A percentile compares a stretch with the other conserved stretches of the same genome.
These are phyloP conservation scores for Letharia lupina DNA, from an alignment of 495 filamentous ascomycete species.

Conservation along the genomic window DNA sequence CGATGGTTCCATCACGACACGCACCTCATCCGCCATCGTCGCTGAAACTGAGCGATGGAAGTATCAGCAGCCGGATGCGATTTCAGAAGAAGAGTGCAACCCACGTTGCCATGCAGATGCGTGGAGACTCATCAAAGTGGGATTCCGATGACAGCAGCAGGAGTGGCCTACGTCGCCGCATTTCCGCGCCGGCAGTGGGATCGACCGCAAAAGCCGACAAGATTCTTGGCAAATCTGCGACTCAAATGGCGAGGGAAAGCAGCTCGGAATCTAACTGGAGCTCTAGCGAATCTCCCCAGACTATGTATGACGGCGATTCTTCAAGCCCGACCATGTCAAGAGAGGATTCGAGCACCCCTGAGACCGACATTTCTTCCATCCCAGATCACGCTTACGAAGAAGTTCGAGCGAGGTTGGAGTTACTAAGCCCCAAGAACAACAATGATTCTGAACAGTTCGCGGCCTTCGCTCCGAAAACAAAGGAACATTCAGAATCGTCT, in stretches of 20 bases:
- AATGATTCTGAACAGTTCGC: not conserved
- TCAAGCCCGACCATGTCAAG: conserved; percentile 23
- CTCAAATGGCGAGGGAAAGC: conserved; percentile 21
- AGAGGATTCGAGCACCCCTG: conserved; percentile 23
- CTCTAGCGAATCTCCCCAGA: conserved; percentile 26
- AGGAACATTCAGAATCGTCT: conserved; percentile 1
- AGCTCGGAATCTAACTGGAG: conserved; percentile 27
- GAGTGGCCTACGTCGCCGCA: conserved; percentile 15
- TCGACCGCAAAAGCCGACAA: conserved; percentile 22
- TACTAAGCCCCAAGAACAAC: conserved; percentile 26
- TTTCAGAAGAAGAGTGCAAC: conserved; percentile 20
- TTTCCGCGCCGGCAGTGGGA: conserved; percentile 19
- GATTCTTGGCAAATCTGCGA: conserved; percentile 23
- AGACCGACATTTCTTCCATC: conserved; percentile 26
- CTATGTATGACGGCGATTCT: conserved; percentile 18
- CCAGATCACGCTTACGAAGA: conserved; percentile 28
- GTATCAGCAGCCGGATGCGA: conserved; percentile 20
- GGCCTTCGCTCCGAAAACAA: conserved; percentile 6
- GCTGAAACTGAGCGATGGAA: conserved; percentile 19
- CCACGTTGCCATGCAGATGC: conserved; percentile 27
- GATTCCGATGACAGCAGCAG: conserved; percentile 9
- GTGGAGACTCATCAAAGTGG: conserved; percentile 4
- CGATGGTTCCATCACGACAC: conserved; percentile 27
- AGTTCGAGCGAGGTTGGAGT: conserved; percentile 23
- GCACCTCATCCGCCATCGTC: conserved; percentile 23